Conservation (phyloP, 1,139 yeast genomes). For the Magnusiomyces suaveolens region DNA sequence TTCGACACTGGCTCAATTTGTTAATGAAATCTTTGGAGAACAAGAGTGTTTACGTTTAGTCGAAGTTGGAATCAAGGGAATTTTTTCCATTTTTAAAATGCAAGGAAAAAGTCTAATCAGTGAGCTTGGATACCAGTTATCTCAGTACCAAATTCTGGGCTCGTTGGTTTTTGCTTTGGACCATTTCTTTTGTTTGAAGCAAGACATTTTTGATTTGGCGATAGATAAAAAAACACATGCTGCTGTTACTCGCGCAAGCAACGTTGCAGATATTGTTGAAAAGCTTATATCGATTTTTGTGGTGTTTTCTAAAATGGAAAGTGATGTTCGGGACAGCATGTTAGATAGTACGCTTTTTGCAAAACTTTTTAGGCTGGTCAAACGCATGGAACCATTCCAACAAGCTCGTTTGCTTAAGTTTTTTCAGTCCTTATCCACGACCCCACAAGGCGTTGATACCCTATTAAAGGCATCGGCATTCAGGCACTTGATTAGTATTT, state of each 20-base stretch:
- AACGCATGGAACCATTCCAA: neutral
- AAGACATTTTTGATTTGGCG: neutral
- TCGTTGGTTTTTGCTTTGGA: neutral
- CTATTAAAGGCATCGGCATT: neutral
- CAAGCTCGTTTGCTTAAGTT: neutral
- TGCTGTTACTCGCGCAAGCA: neutral
- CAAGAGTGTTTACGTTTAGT: constrained; percentile 38
- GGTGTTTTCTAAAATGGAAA: neutral
- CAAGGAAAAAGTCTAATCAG: neutral
- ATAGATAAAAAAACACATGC: neutral
- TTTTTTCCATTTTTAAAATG: constrained; percentile 35
- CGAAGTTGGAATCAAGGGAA: constrained; percentile 38
- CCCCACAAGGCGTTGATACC: neutral
- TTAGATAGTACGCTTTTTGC: neutral
- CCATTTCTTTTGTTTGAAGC: neutral
- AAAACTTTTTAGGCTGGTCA: neutral
- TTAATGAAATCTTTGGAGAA: constrained; percentile 45
- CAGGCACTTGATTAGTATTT: neutral
- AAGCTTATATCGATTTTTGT: neutral
- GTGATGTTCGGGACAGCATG: neutral
- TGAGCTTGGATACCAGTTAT: neutral
- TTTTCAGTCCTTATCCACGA: neutral
- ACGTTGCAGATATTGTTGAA: neutral
- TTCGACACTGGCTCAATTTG: constrained; percentile 40
- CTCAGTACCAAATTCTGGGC: neutral